Conservation (phyloP, 108 stramenopile species). For the Nannochloropsis gaditana region DNA sequence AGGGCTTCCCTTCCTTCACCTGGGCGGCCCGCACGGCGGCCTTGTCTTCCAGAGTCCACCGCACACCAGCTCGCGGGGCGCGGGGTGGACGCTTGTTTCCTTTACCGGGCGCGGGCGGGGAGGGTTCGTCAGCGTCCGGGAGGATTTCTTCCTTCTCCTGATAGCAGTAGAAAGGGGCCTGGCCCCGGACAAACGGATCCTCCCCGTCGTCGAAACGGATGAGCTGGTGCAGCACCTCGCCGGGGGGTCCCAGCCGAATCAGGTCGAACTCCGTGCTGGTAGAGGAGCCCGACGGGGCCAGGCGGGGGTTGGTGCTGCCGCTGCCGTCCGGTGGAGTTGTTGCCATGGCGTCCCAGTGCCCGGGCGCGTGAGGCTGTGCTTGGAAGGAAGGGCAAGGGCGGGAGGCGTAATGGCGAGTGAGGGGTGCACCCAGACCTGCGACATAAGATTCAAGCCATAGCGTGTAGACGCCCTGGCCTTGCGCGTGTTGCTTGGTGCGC, state of each 20-base stretch:
- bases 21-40: neutral
- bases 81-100: neutral
- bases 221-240: neutral
- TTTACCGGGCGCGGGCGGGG: neutral
- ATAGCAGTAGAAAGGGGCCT: constrained; percentile 8
- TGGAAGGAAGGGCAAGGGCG: neutral
- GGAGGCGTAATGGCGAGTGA: neutral
- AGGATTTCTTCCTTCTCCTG: constrained; percentile 15
- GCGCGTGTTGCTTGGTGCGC: no score
- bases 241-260: neutral
- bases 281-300: neutral
- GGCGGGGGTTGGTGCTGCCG: neutral
- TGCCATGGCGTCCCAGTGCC: no score
- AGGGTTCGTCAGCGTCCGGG: constrained; percentile 10
- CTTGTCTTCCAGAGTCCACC: constrained; percentile 1
- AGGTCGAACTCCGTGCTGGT: neutral
- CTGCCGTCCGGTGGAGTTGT: neutral
- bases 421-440: no score
- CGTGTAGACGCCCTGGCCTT: no score
- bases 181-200: neutral
- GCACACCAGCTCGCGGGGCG: neutral
- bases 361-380: neutral
- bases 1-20: no score
- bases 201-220: constrained; percentile 17
- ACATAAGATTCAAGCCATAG: no score